Conservation (phyloP, 2,329 filamentous ascomycete genomes). For the Sporothrix humicola region DNA sequence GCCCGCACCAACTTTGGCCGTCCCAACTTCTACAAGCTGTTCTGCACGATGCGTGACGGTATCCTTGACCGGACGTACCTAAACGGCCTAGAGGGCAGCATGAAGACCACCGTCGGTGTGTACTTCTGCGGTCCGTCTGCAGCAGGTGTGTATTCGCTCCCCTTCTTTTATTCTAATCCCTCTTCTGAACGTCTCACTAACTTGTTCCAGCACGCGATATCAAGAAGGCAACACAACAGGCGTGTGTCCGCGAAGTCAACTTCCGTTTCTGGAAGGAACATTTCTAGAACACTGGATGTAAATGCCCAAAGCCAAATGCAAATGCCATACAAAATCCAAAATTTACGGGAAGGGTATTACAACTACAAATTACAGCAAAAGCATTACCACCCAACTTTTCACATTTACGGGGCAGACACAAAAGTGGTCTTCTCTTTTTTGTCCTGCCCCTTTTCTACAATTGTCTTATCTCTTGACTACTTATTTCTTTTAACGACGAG, state of each 20-base stretch:
- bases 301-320: not conserved
- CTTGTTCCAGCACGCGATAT: slow-evolving; percentile 76
- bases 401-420: not conserved
- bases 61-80: slow-evolving; percentile 87
- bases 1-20: slow-evolving; percentile 92
- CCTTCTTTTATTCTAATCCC: not conserved
- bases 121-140: slow-evolving; percentile 95
- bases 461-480: not conserved
- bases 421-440: not conserved
- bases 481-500: slow-evolving; percentile 9
- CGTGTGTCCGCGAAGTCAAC: slow-evolving; percentile 76
- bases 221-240: slow-evolving; percentile 75
- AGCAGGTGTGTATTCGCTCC: slow-evolving; percentile 54
- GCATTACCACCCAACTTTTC: not conserved
- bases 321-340: not conserved
- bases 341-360: not conserved
- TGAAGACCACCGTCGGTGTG: slow-evolving; percentile 87
- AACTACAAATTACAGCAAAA: not conserved
- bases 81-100: slow-evolving; percentile 74
- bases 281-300: slow-evolving; percentile 53
- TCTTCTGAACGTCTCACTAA: slow-evolving; percentile 44
- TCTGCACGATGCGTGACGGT: slow-evolving; percentile 84
- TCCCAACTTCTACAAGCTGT: slow-evolving; percentile 82
- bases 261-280: slow-evolving; percentile 99
- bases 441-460: not conserved